phyloP scores from a whole-genome alignment of 495 filamentous ascomycete species.

The Podospora appendiculata region DNA sequence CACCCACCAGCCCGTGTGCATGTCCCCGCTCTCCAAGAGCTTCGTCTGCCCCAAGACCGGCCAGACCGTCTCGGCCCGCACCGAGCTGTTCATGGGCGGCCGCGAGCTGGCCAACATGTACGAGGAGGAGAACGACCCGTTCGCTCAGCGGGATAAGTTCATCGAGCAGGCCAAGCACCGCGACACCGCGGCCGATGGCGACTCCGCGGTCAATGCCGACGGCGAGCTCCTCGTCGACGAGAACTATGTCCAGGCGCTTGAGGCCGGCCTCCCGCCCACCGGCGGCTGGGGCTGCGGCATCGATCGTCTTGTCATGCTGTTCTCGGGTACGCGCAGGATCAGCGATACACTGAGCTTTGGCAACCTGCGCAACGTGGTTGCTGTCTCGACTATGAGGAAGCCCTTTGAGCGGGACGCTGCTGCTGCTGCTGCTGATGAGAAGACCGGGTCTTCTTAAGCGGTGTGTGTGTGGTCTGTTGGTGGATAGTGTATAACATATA shows the following conservation, averaged over 20 bases:
- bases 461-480: too few species aligned
- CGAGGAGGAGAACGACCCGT: slow-evolving; percentile 95
- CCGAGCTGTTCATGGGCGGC: slow-evolving; percentile 78
- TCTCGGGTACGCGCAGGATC: slow-evolving; percentile 68
- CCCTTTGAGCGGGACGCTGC: neutral
- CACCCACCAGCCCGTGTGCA: slow-evolving; percentile 80
- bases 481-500: too few species aligned
- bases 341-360: slow-evolving; percentile 82
- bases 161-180: slow-evolving; percentile 34
- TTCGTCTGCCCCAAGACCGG: slow-evolving; percentile 53
- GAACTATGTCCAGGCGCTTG: slow-evolving; percentile 72
- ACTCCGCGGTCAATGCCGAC: neutral
- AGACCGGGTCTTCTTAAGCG: neutral
- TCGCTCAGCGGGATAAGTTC: slow-evolving; percentile 81
- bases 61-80: slow-evolving; percentile 67
- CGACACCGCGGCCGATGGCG: slow-evolving; percentile 15
- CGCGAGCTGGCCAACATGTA: slow-evolving; percentile 89
- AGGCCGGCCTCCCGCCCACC: slow-evolving; percentile 84
- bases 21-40: slow-evolving; percentile 88
- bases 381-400: slow-evolving; percentile 11
- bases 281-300: slow-evolving; percentile 95
- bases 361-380: slow-evolving; percentile 62
- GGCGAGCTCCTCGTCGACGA: slow-evolving; percentile 56
- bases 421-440: neutral
- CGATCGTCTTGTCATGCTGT: slow-evolving; percentile 84